phyloP scores from a whole-genome alignment of 2,329 filamentous ascomycete species.

The Diaporthe destruens region DNA sequence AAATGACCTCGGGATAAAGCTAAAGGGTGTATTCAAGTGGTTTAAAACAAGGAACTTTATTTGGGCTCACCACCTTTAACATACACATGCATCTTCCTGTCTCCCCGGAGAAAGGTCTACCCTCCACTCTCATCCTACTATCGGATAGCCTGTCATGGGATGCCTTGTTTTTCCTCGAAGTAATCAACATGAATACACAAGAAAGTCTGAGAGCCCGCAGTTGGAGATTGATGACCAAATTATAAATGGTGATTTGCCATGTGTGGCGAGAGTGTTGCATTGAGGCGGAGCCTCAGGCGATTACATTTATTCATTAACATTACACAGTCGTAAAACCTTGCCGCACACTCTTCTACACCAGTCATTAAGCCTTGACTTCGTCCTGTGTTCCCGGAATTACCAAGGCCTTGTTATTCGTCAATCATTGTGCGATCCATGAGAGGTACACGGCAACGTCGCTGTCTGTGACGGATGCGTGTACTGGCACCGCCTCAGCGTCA shows the following conservation, averaged over 20 bases:
- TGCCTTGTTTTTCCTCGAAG: background rate
- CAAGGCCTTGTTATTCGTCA: background rate
- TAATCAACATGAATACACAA: background rate
- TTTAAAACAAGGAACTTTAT: too few species aligned
- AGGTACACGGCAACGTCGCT: constrained; percentile 8
- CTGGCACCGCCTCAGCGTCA: background rate
- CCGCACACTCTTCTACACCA: background rate
- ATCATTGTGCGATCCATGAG: constrained; percentile 19
- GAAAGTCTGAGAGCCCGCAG: too few species aligned
- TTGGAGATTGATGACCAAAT: background rate
- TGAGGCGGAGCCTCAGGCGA: background rate
- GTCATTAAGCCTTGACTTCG: background rate
- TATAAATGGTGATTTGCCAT: background rate
- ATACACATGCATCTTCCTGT: too few species aligned
- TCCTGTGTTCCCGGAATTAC: background rate
- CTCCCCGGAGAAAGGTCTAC: too few species aligned
- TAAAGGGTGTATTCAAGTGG: too few species aligned
- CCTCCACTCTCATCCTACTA: background rate
- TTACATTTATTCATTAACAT: constrained; percentile 7
- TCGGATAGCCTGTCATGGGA: background rate
- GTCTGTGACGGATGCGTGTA: constrained; percentile 2
- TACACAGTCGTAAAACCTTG: background rate
- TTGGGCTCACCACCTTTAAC: too few species aligned
- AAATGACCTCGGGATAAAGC: too few species aligned
- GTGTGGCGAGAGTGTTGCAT: background rate